Percentiles rank a stretch among this genome's conserved stretches.
Conservation (phyloP, 352 stramenopile genomes). For the Phytophthora meadii region DNA sequence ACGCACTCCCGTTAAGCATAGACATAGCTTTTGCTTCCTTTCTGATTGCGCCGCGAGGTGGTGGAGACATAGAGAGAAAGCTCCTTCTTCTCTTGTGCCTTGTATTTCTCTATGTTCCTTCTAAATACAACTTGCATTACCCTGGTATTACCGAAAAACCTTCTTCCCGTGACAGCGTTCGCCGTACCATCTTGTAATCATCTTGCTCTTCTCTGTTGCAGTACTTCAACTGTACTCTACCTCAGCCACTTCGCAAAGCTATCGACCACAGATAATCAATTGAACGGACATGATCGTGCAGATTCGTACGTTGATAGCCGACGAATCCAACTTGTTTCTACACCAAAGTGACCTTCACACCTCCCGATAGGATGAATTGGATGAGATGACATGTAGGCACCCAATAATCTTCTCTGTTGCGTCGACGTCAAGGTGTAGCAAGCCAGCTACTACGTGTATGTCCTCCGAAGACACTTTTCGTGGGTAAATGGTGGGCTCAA, state of each 20-base stretch:
- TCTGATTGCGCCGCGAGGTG: slow-evolving; percentile 22
- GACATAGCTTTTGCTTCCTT: slow-evolving; percentile 22
- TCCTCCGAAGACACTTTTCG: not conserved
- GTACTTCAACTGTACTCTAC: slow-evolving; percentile 2
- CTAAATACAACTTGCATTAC: slow-evolving; percentile 40
- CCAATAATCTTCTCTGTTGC: not conserved
- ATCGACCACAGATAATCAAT: too few species aligned
- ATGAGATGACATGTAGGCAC: not conserved
- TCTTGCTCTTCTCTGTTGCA: too few species aligned
- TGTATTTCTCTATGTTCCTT: slow-evolving; percentile 38
- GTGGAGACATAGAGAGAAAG: slow-evolving; percentile 29
- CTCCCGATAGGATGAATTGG: not conserved
- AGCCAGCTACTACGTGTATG: not conserved
- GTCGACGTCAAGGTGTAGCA: slow-evolving; percentile 3
- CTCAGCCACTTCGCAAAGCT: too few species aligned
- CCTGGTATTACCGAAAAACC: slow-evolving; percentile 12
- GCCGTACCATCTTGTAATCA: too few species aligned
- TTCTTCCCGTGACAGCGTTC: too few species aligned
- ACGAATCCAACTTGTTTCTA: not conserved
- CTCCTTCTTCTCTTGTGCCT: slow-evolving; percentile 28
- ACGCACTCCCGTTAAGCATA: slow-evolving; percentile 79
- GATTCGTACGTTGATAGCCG: not conserved
- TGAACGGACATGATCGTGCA: too few species aligned
- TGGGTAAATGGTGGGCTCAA: too few species aligned
- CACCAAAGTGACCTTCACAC: not conserved